Evolutionary conservation across 2,329 filamentous ascomycete genomes (phyloP).

Genomic region (Microsporum ferrugineum): DNA sequence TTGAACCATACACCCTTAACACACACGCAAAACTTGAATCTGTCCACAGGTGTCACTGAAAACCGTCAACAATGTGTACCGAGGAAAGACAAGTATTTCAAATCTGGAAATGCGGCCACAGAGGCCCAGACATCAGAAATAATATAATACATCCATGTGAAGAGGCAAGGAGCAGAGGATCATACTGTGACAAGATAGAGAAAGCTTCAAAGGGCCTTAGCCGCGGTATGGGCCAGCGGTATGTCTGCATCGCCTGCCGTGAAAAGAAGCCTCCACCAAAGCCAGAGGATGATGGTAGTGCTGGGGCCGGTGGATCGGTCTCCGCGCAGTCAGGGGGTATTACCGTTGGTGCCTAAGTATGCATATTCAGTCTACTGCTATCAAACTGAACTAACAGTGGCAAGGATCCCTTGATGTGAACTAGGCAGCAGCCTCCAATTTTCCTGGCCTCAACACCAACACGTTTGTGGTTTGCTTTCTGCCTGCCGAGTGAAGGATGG

Average conservation of each 20-base stretch:
- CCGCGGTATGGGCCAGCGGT: not conserved
- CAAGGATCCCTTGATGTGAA: not conserved
- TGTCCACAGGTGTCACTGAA: too few species aligned
- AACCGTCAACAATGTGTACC: not conserved
- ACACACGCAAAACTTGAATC: too few species aligned
- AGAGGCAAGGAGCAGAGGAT: not conserved
- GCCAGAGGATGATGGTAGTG: not conserved
- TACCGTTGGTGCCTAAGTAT: not conserved
- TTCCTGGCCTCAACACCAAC: not conserved
- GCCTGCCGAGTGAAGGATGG: too few species aligned
- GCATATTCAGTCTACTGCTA: too few species aligned
- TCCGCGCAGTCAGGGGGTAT: not conserved
- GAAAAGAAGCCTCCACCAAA: not conserved
- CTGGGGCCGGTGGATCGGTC: not conserved
- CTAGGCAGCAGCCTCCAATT: not conserved
- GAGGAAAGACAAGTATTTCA: not conserved
- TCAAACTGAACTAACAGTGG: not conserved
- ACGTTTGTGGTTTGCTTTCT: not conserved
- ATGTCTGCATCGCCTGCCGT: not conserved
- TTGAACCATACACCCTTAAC: too few species aligned
- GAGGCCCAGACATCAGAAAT: not conserved
- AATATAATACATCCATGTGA: not conserved
- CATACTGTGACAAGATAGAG: not conserved
- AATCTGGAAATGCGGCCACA: not conserved
- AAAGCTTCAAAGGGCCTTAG: not conserved